Percentiles rank a stretch among this genome's conserved stretches.
These are phyloP conservation scores for Cryptococcus amylolentus DNA, from an alignment of 1,284 basidiomycete genomes.

Conservation along the genomic window DNA sequence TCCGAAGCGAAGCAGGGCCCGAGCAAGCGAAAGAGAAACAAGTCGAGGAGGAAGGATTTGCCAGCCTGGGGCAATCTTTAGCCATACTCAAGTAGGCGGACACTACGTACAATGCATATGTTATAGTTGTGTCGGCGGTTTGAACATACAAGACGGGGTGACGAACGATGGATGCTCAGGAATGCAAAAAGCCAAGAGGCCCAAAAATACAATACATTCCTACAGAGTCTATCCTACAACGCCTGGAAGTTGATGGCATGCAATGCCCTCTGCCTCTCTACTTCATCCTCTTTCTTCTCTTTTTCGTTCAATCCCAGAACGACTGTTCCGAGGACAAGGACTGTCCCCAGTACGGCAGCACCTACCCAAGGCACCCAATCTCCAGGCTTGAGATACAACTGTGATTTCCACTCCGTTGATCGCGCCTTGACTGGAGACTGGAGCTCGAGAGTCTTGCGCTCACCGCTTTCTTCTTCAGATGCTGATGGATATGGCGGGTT, in stretches of 20 bases:
- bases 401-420: conserved; percentile 68
- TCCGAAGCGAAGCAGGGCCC: not conserved
- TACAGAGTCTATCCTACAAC: conserved; percentile 52
- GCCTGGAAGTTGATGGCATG: conserved; percentile 98
- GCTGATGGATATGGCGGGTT: conserved; percentile 60
- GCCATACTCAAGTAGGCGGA: too few relatives aligned
- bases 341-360: conserved; percentile 72
- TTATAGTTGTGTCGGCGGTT: too few relatives aligned
- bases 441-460: not conserved
- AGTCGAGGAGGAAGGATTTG: conserved; percentile 43
- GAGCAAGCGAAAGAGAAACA: conserved; percentile 28
- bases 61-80: conserved; percentile 28
- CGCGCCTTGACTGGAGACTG: conserved; percentile 20
- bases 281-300: conserved; percentile 92
- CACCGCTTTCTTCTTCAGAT: not conserved
- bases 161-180: too few relatives aligned
- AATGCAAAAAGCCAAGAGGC: not conserved
- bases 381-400: conserved; percentile 88
- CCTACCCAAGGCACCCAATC: conserved; percentile 98
- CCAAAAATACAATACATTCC: not conserved
- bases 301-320: conserved; percentile 84
- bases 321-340: conserved; percentile 69
- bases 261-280: conserved; percentile 77
- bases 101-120: too few relatives aligned
- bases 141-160: too few relatives aligned